Evolutionary conservation across 2,329 filamentous ascomycete species (phyloP), one percentile per base, ranked within the genome.

Genomic region (Esteya vermicola): DNA sequence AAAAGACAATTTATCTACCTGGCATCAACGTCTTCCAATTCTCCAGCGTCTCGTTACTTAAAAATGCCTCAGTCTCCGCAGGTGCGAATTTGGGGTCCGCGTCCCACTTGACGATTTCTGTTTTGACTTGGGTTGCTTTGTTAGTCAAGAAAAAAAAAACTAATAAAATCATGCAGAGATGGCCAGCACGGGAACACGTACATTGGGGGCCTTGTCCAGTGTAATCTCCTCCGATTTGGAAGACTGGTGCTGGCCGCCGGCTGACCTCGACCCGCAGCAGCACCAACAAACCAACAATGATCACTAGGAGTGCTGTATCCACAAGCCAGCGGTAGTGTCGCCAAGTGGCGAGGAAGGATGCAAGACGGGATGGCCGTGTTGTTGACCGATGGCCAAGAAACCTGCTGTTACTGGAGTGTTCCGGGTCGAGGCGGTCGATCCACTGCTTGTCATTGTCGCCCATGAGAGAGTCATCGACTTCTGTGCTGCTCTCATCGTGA

Each of bases 1-100:
- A 16, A 30, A 30, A 18, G 5, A 16, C 18, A 16, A 4, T 31
- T 14, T 5, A 30, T 55, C 36, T 50, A 62, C 59, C 48, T 6
- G 61, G 61, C 56, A 64, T 54, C 9, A 64, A 38, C 7, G 56
- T 54, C 38, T 59, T 62, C 61, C 61, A 63, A 33, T 49, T 52
- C 6, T 48, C 51, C 23, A 62, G 44, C 0, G 58, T 55, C 26
- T 58, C 45, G n/a, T 60, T 48, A 20, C 49, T 52, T 36, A 60
- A 60, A 45, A 62, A 63, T n/a, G 58, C 57, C 9, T 56, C 51
- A 4, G 56, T 54, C 33, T 58, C 54, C 12, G 57, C 54, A 4
- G 61, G 61, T 18, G 59, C 58, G 41, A 60, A 62, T 5, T 59
- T 55, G 34, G 54, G 47, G 41, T 64, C 59, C 12, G 54, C 51